phyloP scores from a whole-genome alignment of 306 rosid genomes.

The Lathyrus oleraceus region DNA sequence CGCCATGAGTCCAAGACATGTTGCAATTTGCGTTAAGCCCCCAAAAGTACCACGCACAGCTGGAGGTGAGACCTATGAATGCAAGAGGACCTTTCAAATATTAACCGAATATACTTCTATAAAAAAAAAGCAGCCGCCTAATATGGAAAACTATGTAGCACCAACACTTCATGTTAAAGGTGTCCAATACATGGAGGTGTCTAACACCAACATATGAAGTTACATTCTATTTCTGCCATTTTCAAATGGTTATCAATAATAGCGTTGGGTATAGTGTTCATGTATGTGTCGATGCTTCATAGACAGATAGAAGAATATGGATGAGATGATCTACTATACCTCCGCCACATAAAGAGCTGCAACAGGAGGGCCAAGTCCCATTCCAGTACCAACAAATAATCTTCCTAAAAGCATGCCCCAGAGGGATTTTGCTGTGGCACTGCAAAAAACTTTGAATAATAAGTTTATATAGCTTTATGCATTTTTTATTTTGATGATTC shows the following conservation, averaged over 20 bases:
- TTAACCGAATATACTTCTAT: constrained; percentile 6
- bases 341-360: constrained; percentile 86
- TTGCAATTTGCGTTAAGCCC: constrained; percentile 80
- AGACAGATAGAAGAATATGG: constrained; percentile 26
- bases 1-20: constrained; percentile 82
- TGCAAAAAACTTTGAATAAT: constrained; percentile 35
- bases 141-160: background rate
- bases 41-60: constrained; percentile 75
- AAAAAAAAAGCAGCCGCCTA: constrained; percentile 19
- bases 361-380: constrained; percentile 88
- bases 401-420: constrained; percentile 91
- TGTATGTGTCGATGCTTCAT: background rate
- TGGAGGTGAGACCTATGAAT: constrained; percentile 73
- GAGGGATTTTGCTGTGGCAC: constrained; percentile 68
- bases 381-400: constrained; percentile 80
- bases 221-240: background rate
- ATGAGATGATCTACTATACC: constrained; percentile 43
- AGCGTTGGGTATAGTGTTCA: background rate
- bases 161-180: background rate
- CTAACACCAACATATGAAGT: background rate
- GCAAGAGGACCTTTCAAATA: constrained; percentile 24
- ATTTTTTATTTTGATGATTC: background rate
- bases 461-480: constrained; percentile 34
- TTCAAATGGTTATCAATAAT: background rate
- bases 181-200: background rate